phyloP scores from a whole-genome alignment of 208 protist species.

The Leishmania mexicana region DNA sequence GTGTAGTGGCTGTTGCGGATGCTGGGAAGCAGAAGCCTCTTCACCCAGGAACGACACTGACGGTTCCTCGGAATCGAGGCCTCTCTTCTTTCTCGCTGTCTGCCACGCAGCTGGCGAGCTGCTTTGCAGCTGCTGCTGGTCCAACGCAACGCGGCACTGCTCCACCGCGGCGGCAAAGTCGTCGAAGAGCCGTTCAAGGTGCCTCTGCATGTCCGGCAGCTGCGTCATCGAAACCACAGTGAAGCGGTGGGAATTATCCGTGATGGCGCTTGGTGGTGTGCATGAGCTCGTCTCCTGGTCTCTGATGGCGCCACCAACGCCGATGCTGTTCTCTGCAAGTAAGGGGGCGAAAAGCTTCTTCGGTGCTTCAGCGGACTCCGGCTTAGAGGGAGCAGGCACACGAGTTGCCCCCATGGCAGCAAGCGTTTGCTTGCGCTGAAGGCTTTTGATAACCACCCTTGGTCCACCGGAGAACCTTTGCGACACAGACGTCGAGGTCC shows the following conservation, averaged over 20 bases:
- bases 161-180: constrained; percentile 28
- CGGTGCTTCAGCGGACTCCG: not conserved
- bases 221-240: not conserved
- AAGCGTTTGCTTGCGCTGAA: not conserved
- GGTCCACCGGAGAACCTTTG: not conserved
- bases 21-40: not conserved
- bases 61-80: not conserved
- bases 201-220: constrained; percentile 11
- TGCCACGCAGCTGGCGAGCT: constrained; percentile 10
- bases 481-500: not conserved
- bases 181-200: constrained; percentile 18
- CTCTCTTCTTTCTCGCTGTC: not conserved
- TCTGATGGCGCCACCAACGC: not conserved
- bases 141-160: constrained; percentile 19
- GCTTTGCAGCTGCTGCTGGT: constrained; percentile 6
- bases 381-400: too few species aligned
- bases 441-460: constrained; percentile 3
- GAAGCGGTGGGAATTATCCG: not conserved
- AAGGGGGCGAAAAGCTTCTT: not conserved
- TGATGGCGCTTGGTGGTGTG: not conserved
- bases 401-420: not conserved
- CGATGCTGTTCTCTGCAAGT: not conserved
- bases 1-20: not conserved
- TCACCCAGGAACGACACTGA: not conserved
- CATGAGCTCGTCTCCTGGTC: not conserved